Evolutionary conservation across 2,329 filamentous ascomycete genomes (phyloP), one percentile per base, ranked within the genome.

Genomic region (Nemania abortiva): DNA sequence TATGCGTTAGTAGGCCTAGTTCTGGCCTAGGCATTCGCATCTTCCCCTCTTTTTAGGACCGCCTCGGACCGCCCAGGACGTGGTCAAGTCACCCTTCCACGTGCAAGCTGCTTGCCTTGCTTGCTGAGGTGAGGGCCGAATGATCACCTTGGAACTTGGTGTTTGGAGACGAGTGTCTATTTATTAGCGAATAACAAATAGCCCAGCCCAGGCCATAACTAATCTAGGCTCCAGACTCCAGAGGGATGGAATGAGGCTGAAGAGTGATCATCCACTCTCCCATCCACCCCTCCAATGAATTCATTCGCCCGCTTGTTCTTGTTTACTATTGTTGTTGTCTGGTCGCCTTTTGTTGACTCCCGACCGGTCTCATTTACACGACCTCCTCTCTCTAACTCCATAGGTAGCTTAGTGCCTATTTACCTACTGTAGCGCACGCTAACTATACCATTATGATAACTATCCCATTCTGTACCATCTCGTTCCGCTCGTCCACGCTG

Each of bases 211-310:
- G 39, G 13, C 39, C 11, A 18, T 37, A 11, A 6, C 18, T 59
- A 45, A 57, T 20, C 54, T 54, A 54, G 34, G 34, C 34, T 53
- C 56, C 57, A 34, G 27, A 20, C 11, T 49, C 53, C 56, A 24
- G 45, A 50, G 50, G 58, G 45, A 59, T 37, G 63, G 71, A 60
- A 71, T 71, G 71, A 72, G 71, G 69, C 71, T 72, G 71, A 72
- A 66, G 55, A 37, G 37, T 37, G 66, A 70, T 69, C 69, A 53
- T 53, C 53, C 54, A 50, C 15, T 20, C 58, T 37, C 27, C 37
- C 11, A 15, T 11, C 54, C 27, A 18, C 49, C 24, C 42, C 58
- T 60, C 65, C 61, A 68, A 65, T 58, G n/a, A 61, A 56, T 13
- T 45, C 31, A 50, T 50, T 63, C 42, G 50, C 42, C 29, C 31